Base-by-base conservation (phyloP, 192 early-diverging fungal species). In the Entrophospora sp. region DNA sequence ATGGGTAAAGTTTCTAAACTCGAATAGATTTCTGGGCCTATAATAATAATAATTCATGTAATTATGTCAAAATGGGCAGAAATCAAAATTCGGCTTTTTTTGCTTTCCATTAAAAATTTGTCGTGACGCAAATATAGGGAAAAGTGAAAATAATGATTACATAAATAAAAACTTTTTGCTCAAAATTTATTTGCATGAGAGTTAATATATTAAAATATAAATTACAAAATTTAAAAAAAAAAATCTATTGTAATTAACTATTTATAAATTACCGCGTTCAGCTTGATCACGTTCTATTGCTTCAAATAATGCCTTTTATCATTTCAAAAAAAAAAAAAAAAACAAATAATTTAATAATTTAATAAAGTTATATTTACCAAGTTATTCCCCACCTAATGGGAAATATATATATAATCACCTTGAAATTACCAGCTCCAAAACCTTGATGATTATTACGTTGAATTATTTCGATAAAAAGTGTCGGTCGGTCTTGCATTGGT, bases 371-470 rank as follows among this genome's bases (percentile, higher is more conserved):
- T 18, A 18, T 1, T 43, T 12, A 43, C 18, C 42, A 12, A 18
- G 18, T 16, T 16, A 12, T 16, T 2, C 18, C 18, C 18, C 13
- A 12, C 13, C 18, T 43, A 43, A 16, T 16, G 13, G 42, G 42
- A 43, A 43, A 43, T 43, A 43, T 18, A 43, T 43, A n/a, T n/a
- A n/a, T n/a, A n/a, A 5, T n/a, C 42, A 66, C 64, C 87, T 93
- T 91, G 82, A 98, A 96, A 83, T 98, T 98, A 53, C 95, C 95
- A 45, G 93, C 93, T 60, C 94, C 95, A 73, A 96, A 96, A 31
- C 91, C 91, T 74, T 89, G 78, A 75, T 95, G 91, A 71, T 93
- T 91, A 46, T 87, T 85, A 37, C 94, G 89, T 76, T 98, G 96
- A 71, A 97, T 98, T 71, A 98, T 88, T 75, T 98, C 96, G 67